These are phyloP conservation scores for Zygosaccharomyces pseudobailii DNA, from an alignment of 1,139 yeast species.

Conservation along the genomic window DNA sequence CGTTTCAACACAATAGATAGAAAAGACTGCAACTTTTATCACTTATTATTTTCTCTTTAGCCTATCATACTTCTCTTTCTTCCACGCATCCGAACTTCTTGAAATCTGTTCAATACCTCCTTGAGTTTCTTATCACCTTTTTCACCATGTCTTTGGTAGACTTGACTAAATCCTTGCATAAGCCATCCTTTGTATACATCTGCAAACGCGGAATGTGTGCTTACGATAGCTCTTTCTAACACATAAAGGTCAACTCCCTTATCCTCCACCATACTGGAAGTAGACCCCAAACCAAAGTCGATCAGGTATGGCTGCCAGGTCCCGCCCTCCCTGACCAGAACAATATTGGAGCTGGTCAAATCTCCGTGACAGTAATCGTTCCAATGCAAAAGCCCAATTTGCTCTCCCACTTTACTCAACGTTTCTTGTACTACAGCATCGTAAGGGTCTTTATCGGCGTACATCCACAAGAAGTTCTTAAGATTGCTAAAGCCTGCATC, in stretches of 20 bases:
- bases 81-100: slow-evolving; percentile 86
- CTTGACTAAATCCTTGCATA: slow-evolving; percentile 62
- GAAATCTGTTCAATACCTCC: slow-evolving; percentile 62
- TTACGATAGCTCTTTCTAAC: slow-evolving; percentile 80
- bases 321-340: slow-evolving; percentile 40
- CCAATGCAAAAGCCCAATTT: slow-evolving; percentile 68
- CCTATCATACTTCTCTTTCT: slow-evolving; percentile 95
- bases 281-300: slow-evolving; percentile 85
- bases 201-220: slow-evolving; percentile 82
- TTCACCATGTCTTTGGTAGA: slow-evolving; percentile 36
- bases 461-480: slow-evolving; percentile 68
- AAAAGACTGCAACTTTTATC: background rate
- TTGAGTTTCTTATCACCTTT: slow-evolving; percentile 41
- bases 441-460: slow-evolving; percentile 39
- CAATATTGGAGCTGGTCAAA: slow-evolving; percentile 82
- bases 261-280: slow-evolving; percentile 75
- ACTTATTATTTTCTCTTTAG: background rate
- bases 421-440: slow-evolving; percentile 40
- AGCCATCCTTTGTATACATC: slow-evolving; percentile 63
- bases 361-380: slow-evolving; percentile 91
- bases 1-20: slow-evolving; percentile 6
- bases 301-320: slow-evolving; percentile 56
- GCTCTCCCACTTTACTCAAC: slow-evolving; percentile 54
- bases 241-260: slow-evolving; percentile 96
- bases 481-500: slow-evolving; percentile 50